Evolutionary conservation across 2,329 filamentous ascomycete species (phyloP), one percentile per base, ranked within the genome.

Genomic region (Teratosphaeria pseudoeucalypti): DNA sequence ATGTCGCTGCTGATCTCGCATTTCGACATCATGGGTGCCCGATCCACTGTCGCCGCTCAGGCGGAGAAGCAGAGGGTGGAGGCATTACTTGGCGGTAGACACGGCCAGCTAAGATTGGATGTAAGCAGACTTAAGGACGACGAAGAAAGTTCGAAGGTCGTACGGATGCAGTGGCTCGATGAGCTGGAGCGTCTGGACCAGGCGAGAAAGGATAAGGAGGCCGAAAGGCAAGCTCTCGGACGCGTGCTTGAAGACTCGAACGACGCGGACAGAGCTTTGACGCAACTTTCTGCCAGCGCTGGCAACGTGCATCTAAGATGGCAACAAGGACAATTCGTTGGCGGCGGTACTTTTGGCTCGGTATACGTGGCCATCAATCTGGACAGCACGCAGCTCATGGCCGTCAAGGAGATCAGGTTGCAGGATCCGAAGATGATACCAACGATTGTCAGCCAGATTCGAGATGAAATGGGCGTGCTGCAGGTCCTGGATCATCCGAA

Each of bases 271-370:
- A 88, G 92, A 57, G 96, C 92, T 32, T 82, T 99, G 49, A 95
- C 92, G 1, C 95, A 92, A 70, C 83, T 99, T 19, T 96, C 92
- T 2, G 94, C 92, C 0, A 95, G 90, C 49, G 90, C 92, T 14
- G 96, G 91, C 26, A 97, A 97, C 71, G 89, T 97, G 60, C 95
- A 90, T 53, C 85, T 97, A 76, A 87, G 94, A 64, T 99, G 94
- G 94, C 94, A 97, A 73, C 94, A 96, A 78, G 94, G 94, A n/a
- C 90, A 95, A 68, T 99, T 95, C 71, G 90, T 99, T 52, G 94
- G 94, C 56, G 92, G 94, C 57, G 94, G 94, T 65, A 96, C 92
- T 0, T 99, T 99, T 75, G 94, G 94, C 63, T 96, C 92, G 57
- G 94, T 99, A 11, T 99, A 99, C 70, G 91, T 91, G 37, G 94